Evolutionary conservation across 495 filamentous ascomycete species (phyloP).

Genomic region (Xylaria bambusicola): DNA sequence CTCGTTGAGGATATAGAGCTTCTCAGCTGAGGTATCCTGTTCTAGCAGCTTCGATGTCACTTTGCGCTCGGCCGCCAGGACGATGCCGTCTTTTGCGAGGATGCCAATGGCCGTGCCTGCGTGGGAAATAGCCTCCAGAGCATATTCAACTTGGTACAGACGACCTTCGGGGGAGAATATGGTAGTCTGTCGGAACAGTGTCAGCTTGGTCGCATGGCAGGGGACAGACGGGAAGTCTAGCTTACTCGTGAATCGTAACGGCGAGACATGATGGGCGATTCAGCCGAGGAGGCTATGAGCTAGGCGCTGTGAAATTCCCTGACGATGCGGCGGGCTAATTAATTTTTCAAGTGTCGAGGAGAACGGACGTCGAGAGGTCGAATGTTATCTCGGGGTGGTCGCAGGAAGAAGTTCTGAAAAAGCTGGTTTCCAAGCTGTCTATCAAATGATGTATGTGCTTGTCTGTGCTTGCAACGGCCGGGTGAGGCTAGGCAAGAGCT

Average conservation of each 20-base stretch:
- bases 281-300: conserved; percentile 12
- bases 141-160: conserved; percentile 99
- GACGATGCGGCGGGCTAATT: neutral
- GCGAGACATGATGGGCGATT: conserved; percentile 73
- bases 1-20: conserved; percentile 99
- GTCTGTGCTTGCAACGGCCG: neutral
- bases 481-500: conserved; percentile 23
- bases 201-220: conserved; percentile 39
- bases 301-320: neutral
- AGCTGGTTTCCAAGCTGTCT: neutral
- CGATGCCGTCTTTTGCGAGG: conserved; percentile 96
- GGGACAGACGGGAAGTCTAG: conserved; percentile 50
- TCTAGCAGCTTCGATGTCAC: conserved; percentile 98
- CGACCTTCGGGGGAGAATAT: conserved; percentile 99
- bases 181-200: conserved; percentile 70
- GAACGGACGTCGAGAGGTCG: neutral
- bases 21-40: conserved; percentile 99
- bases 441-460: conserved; percentile 7
- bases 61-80: conserved; percentile 98
- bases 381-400: neutral
- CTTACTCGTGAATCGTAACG: conserved; percentile 96
- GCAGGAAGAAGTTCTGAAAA: neutral
- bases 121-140: conserved; percentile 96
- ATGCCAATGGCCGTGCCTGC: conserved; percentile 96
- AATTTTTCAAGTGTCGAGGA: neutral